phyloP scores from a whole-genome alignment of 441 rosid species.

The Gossypium schwendimanii region DNA sequence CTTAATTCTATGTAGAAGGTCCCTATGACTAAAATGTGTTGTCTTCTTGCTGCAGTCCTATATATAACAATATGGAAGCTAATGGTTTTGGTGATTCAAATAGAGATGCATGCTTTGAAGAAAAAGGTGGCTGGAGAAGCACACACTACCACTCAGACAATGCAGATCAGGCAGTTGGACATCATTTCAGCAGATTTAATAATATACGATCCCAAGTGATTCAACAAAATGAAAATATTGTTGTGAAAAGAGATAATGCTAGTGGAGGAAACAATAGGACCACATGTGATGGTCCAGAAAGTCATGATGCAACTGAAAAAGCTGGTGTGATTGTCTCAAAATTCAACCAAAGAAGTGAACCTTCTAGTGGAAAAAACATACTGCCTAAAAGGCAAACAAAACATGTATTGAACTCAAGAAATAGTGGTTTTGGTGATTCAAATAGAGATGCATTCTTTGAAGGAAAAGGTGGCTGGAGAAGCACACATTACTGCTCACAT shows the following conservation, averaged over 20 bases:
- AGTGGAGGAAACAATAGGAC: conserved; percentile 20
- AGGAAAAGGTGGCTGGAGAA: conserved; percentile 53
- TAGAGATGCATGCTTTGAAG: conserved; percentile 24
- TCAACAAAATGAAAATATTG: conserved; percentile 18
- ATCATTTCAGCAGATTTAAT: conserved; percentile 20
- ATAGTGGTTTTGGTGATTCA: conserved; percentile 22
- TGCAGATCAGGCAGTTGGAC: conserved; percentile 16
- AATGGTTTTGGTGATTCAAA: conserved; percentile 22
- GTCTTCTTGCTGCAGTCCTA: conserved; percentile 26
- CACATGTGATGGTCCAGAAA: conserved; percentile 5
- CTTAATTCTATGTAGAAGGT: conserved; percentile 4
- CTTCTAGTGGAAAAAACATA: conserved; percentile 16
- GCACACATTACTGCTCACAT: conserved; percentile 26
- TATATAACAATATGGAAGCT: conserved; percentile 14
- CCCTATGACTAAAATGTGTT: neutral
- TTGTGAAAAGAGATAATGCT: conserved; percentile 22
- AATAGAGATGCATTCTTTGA: conserved; percentile 24
- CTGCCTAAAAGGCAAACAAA: conserved; percentile 39
- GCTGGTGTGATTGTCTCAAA: conserved; percentile 23
- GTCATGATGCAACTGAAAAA: conserved; percentile 13
- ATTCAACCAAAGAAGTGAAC: conserved; percentile 17
- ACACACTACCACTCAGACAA: conserved; percentile 26
- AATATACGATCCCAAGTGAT: conserved; percentile 20
- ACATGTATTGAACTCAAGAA: conserved; percentile 10
- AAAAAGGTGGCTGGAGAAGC: conserved; percentile 55